These are phyloP conservation scores for Populus alba DNA, from an alignment of 345 rosid species.

Conservation along the genomic window DNA sequence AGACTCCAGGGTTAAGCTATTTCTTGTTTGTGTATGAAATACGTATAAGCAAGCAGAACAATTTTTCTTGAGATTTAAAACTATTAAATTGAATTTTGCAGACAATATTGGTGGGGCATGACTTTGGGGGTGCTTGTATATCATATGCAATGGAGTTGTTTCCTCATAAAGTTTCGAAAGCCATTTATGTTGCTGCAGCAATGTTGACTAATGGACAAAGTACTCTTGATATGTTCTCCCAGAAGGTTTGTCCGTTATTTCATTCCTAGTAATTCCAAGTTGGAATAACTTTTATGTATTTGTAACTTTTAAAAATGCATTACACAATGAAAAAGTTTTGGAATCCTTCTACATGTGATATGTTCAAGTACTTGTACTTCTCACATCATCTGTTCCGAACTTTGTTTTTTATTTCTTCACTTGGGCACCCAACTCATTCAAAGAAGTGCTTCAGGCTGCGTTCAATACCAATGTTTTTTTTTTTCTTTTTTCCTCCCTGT, in stretches of 20 bases:
- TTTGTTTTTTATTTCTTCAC: not conserved
- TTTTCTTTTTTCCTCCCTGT: too few relatives aligned
- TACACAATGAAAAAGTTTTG: not conserved
- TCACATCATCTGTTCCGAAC: not conserved
- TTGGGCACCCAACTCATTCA: not conserved
- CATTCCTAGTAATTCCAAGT: not conserved
- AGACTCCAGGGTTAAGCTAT: not conserved
- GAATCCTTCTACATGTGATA: not conserved
- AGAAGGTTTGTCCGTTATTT: slow-evolving; percentile 42
- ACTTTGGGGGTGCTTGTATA: slow-evolving; percentile 90
- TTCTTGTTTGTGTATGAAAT: not conserved
- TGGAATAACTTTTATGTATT: not conserved
- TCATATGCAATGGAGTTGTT: slow-evolving; percentile 85
- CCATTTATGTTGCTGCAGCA: slow-evolving; percentile 75
- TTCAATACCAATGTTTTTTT: not conserved
- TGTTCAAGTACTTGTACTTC: not conserved
- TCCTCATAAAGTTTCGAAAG: slow-evolving; percentile 69
- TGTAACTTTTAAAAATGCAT: not conserved
- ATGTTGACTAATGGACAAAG: slow-evolving; percentile 75
- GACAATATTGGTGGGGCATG: slow-evolving; percentile 95
- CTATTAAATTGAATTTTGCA: slow-evolving; percentile 27
- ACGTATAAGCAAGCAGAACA: not conserved
- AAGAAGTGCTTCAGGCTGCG: not conserved
- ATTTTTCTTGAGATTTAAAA: not conserved
- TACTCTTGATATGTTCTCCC: slow-evolving; percentile 67